Base-by-base conservation (phyloP, 2,329 filamentous ascomycete species). In the Beauveria varroae region DNA sequence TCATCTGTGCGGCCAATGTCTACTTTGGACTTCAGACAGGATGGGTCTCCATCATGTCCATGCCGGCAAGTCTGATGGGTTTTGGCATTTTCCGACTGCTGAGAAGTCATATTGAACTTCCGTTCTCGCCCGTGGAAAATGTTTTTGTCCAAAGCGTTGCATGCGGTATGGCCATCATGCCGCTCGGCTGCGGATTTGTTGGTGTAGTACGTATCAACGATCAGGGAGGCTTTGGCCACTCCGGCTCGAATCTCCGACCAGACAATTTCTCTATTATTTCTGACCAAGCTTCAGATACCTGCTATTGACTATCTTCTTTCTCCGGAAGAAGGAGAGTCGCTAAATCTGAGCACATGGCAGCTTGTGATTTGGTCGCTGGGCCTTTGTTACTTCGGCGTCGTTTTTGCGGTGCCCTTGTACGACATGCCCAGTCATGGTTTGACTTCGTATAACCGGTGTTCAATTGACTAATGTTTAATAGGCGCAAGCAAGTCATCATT, bases 1-100 rank as follows among this genome's bases (percentile, higher is more conserved):
- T 98, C 60, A 96, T 98, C 69, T 95, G 90, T 71, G 96, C 96
- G 73, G 96, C 91, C 57, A 99, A 99, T 72, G 97, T 96, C 80
- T 99, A 98, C 74, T 99, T 99, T 72, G 95, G 95, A n/a, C 80
- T 99, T 37, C 95, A 98, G 76, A 96, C 91, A 30, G 79, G 79
- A 64, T 83, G 79, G 80, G 79, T 85, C 49, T 85, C 87, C 69
- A 90, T 91, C 67, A 98, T 99, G 95, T 90, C 91, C 18, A 97
- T 99, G 92, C 95, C 95, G 0, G 90, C 92, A 1, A 95, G 92
- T 24, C 79, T 99, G 63, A 91, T 99, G 70, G 93, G 95, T 2
- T 98, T 97, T 71, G 93, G 92, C 12, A 89, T 96, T 67, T 99
- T 99, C 80, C 91, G 90, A 69, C 81, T 87, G 6, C 74, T 97